phyloP scores from a whole-genome alignment of 1,284 basidiomycete genomes.

The Agroathelia rolfsii region DNA sequence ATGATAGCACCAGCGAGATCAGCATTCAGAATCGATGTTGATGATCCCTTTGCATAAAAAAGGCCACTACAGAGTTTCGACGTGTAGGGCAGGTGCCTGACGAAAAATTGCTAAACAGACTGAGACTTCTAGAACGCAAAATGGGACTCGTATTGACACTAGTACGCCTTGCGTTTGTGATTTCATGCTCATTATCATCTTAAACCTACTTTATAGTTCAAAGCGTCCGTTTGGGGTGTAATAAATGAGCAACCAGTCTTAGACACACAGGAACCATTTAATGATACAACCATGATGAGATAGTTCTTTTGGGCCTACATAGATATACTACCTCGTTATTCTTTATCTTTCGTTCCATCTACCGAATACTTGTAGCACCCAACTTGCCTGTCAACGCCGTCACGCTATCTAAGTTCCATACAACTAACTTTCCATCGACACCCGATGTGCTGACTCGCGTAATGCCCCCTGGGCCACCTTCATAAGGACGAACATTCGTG shows the following conservation, averaged over 20 bases:
- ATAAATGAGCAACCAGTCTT: slow-evolving; percentile 74
- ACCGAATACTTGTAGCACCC: slow-evolving; percentile 41
- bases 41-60: too few relatives aligned
- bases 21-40: too few relatives aligned
- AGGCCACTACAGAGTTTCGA: slow-evolving; percentile 46
- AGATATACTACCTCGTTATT: slow-evolving; percentile 4
- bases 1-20: too few relatives aligned
- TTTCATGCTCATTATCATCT: too few relatives aligned
- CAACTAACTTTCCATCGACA: slow-evolving; percentile 87
- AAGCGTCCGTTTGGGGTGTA: slow-evolving; percentile 91
- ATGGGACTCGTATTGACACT: slow-evolving; percentile 90
- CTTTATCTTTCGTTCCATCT: slow-evolving; percentile 11
- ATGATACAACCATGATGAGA: too few relatives aligned
- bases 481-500: slow-evolving; percentile 79
- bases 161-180: slow-evolving; percentile 32
- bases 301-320: too few relatives aligned
- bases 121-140: slow-evolving; percentile 84
- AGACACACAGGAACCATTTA: too few relatives aligned
- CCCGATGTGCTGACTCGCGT: slow-evolving; percentile 84
- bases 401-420: slow-evolving; percentile 75
- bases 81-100: slow-evolving; percentile 62
- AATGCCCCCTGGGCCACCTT: slow-evolving; percentile 53
- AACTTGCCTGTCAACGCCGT: slow-evolving; percentile 34
- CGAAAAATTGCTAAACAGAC: slow-evolving; percentile 61
- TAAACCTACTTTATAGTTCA: slow-evolving; percentile 51